phyloP scores from a whole-genome alignment of 768 basidiomycete genomes.

The Punctularia strigosozonata region DNA sequence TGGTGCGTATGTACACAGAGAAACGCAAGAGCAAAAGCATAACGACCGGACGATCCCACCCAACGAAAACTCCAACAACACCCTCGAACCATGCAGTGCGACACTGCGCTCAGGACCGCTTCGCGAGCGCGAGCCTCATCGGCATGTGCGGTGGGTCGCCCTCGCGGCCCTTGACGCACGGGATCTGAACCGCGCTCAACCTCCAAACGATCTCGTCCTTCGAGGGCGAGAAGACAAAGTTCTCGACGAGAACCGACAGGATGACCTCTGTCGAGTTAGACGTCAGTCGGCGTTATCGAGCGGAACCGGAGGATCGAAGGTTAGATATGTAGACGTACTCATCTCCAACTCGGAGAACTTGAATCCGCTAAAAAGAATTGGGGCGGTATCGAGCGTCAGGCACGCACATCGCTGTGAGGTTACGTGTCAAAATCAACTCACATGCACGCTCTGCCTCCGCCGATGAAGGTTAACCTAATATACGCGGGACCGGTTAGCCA shows the following conservation, averaged over 20 bases:
- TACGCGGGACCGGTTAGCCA: too few species aligned
- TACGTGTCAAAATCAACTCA: neutral
- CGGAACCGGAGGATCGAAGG: too few species aligned
- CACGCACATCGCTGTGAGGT: neutral
- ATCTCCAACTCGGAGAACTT: conserved; percentile 9
- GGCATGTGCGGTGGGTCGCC: too few species aligned
- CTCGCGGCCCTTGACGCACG: too few species aligned
- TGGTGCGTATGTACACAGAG: too few species aligned
- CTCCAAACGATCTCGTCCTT: conserved; percentile 31
- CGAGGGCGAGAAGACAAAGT: conserved; percentile 24
- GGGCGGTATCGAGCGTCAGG: neutral
- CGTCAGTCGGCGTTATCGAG: neutral
- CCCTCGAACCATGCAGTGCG: too few species aligned
- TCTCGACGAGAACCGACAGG: conserved; percentile 23
- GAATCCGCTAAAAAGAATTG: conserved; percentile 5
- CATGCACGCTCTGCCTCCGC: conserved; percentile 7
- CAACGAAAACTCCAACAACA: too few species aligned
- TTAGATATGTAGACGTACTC: conserved; percentile 3
- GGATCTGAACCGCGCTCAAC: too few species aligned
- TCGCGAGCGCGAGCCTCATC: too few species aligned
- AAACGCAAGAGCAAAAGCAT: too few species aligned
- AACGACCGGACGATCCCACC: too few species aligned
- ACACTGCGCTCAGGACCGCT: too few species aligned
- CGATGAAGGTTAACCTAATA: conserved; percentile 9
- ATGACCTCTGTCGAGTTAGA: conserved; percentile 24